A percentile compares a stretch with the other conserved stretches of the same genome.
Conservation (phyloP, 169 alveolate species). For the Babesia ovata region DNA sequence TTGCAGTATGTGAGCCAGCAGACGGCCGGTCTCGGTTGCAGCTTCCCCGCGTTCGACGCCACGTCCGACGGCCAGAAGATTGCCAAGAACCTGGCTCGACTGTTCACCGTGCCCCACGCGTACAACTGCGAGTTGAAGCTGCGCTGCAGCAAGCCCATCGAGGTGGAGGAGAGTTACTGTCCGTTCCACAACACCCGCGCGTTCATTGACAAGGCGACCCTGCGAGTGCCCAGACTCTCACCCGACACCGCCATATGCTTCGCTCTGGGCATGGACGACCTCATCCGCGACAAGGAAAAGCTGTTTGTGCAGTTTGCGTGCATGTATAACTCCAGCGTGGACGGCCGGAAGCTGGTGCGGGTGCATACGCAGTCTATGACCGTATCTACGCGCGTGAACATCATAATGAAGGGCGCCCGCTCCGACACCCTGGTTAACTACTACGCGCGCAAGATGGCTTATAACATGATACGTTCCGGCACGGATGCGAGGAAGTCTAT, state of each 20-base stretch:
- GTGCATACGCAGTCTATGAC: slow-evolving; percentile 71
- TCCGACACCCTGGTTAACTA: slow-evolving; percentile 69
- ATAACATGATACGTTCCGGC: slow-evolving; percentile 34
- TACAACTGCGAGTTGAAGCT: slow-evolving; percentile 77
- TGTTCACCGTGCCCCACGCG: slow-evolving; percentile 56
- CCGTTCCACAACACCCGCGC: slow-evolving; percentile 71
- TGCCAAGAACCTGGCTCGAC: slow-evolving; percentile 17
- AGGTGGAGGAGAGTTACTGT: slow-evolving; percentile 65
- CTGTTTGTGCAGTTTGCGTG: slow-evolving; percentile 76
- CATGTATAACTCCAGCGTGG: slow-evolving; percentile 63
- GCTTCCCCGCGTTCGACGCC: slow-evolving; percentile 40
- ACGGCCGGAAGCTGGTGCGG: slow-evolving; percentile 68
- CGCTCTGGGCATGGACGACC: slow-evolving; percentile 60
- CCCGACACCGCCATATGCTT: slow-evolving; percentile 75
- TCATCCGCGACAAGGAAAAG: slow-evolving; percentile 53
- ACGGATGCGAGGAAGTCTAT: slow-evolving; percentile 6
- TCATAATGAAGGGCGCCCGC: slow-evolving; percentile 66
- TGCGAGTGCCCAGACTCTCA: slow-evolving; percentile 70
- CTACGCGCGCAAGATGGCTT: slow-evolving; percentile 64
- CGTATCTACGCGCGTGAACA: slow-evolving; percentile 62
- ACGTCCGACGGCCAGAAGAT: slow-evolving; percentile 16
- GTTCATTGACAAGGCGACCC: slow-evolving; percentile 57
- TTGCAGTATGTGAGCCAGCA: slow-evolving; percentile 45
- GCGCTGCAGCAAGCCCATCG: slow-evolving; percentile 62
- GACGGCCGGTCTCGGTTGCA: slow-evolving; percentile 68